A percentile compares a stretch with the other conserved stretches of the same genome.
These are phyloP conservation scores for Scortechinia acanthostroma DNA, from an alignment of 2,329 filamentous ascomycete species.

Conservation along the genomic window DNA sequence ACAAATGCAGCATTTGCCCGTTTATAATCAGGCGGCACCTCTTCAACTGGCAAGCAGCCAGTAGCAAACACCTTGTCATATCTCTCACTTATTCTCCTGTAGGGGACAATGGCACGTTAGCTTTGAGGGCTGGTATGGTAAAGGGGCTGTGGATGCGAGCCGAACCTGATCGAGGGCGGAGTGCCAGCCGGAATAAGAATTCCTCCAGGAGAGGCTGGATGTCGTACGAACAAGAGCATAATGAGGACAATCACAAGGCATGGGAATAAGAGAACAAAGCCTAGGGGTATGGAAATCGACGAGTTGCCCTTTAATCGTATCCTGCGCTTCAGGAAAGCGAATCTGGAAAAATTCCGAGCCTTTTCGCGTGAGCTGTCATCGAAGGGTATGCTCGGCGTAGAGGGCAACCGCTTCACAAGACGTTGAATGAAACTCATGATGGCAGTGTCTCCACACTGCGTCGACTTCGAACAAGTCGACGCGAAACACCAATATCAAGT, in stretches of 20 bases:
- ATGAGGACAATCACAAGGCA: conserved; percentile 57
- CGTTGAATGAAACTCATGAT: conserved; percentile 35
- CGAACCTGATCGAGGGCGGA: conserved; percentile 55
- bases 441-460: not conserved
- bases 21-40: conserved; percentile 64
- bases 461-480: not conserved
- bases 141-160: not conserved
- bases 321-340: conserved; percentile 53
- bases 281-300: conserved; percentile 56
- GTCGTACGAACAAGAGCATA: conserved; percentile 52
- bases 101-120: too few relatives aligned
- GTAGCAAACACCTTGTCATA: conserved; percentile 61
- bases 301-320: conserved; percentile 60
- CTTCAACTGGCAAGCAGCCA: conserved; percentile 39
- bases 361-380: not conserved
- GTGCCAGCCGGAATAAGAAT: conserved; percentile 55
- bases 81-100: conserved; percentile 59
- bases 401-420: conserved; percentile 24
- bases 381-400: not conserved
- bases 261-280: conserved; percentile 58
- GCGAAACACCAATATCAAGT: not conserved
- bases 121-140: conserved; percentile 81
- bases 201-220: conserved; percentile 49
- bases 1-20: conserved; percentile 93
- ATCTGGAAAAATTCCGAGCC: conserved; percentile 21